Percentiles rank a stretch among this genome's conserved stretches.
Conservation (phyloP, 768 basidiomycete species). For the Kwoniella newhampshirensis region DNA sequence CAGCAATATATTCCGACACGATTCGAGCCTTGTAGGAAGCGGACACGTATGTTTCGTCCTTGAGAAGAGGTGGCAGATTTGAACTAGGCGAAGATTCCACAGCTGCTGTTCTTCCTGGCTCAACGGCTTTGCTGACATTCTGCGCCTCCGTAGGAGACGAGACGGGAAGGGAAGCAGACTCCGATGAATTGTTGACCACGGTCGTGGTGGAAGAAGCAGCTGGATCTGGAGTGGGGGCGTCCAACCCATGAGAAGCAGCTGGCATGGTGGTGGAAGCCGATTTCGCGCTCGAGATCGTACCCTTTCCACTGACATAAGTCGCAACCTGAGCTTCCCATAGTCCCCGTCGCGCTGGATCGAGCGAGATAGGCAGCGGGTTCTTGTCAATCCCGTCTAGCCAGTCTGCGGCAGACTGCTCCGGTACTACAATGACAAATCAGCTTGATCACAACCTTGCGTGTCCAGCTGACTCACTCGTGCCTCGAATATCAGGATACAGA, state of each 20-base stretch:
- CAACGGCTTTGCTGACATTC: too few species aligned
- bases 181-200: too few species aligned
- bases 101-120: too few species aligned
- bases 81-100: not conserved
- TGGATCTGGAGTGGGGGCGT: too few species aligned
- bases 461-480: conserved; percentile 23
- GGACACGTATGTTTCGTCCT: conserved; percentile 31
- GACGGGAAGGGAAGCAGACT: too few species aligned
- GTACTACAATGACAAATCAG: conserved; percentile 16
- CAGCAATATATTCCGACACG: conserved; percentile 32
- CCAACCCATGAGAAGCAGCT: too few species aligned
- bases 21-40: conserved; percentile 40
- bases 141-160: too few species aligned
- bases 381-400: conserved; percentile 34
- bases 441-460: too few species aligned
- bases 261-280: not conserved
- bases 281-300: not conserved
- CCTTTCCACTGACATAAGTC: not conserved
- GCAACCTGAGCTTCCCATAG: conserved; percentile 27
- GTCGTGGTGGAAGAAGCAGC: not conserved
- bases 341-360: conserved; percentile 34
- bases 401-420: conserved; percentile 26
- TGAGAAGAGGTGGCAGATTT: conserved; percentile 18
- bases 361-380: conserved; percentile 22
- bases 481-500: conserved; percentile 45